Evolutionary conservation across 2,329 filamentous ascomycete genomes (phyloP), one percentile per base, ranked within the genome.

Genomic region (Neonectria faginata): DNA sequence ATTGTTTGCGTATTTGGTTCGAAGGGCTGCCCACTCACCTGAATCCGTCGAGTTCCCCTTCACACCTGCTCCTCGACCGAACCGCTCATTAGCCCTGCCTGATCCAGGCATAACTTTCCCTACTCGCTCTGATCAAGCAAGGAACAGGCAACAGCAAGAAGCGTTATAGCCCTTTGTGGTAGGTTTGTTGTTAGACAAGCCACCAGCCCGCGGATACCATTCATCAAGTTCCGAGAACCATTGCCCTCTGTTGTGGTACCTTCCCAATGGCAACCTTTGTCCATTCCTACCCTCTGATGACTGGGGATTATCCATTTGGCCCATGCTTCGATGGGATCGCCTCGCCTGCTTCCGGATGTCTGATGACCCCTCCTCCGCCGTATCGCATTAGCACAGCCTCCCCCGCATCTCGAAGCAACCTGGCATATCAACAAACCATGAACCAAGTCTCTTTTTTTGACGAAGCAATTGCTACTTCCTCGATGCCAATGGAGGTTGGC

Each of bases 371-470:
- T 45, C 64, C 70, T 44, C 65, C 70, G 41, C 60, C 72, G 12
- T 69, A 70, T 51, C 67, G 60, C n/a, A 68, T 69, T 44, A 60
- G 64, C 60, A 70, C 65, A 33, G 69, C 66, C 14, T 73, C 72
- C 12, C 72, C 69, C 45, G 55, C 63, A 51, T 57, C 60, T 41
- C 68, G 65, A 64, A 65, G 53, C 39, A 67, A 64, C 44, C 58
- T 71, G 51, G 57, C 39, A 9, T 71, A 65, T 39, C 70, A 72
- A 45, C 64, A 67, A 22, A 36, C 60, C 9, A 60, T 66, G 29
- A 60, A 54, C n/a, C 72, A 74, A 42, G 50, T 65, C 27, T 72
- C 71, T 2, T 74, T 74, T 29, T 74, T 74, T 25, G 72, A 74
- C 16, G 72, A 74, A 57, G 72, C 72, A 53, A 70, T 74, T 16